Base-by-base conservation (phyloP, 495 filamentous ascomycete species). In the Aspergillus diversus region DNA sequence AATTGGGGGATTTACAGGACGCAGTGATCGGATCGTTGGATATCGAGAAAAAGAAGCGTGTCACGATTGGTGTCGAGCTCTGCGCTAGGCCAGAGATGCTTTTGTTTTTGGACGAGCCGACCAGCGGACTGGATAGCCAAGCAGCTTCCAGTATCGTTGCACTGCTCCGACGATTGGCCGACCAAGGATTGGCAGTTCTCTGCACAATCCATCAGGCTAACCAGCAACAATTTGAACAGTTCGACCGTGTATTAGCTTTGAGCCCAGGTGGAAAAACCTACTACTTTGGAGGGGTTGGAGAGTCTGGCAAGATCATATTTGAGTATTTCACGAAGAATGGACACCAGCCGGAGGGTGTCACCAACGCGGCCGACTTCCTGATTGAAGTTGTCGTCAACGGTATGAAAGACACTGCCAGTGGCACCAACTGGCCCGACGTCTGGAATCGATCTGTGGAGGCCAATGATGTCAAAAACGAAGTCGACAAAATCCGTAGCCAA, bases 361-460 rank as follows among this genome's bases (percentile, higher is more conserved):
- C 87, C 51, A 92, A 93, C 71, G 88, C 91, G 5, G 92, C 92
- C 2, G 92, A 96, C 68, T 94, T 85, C 73, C 92, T 96, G 81
- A 86, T 97, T n/a, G 92, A 97, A 61, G 87, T 89, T 1, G 90
- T 95, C 17, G 92, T 92, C 33, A 89, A 89, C 37, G 90, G 91
- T 46, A 84, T 85, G 64, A 79, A 86, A 33, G 78, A 87, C 5
- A 82, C 90, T 32, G 86, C 86, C 15, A 83, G 87, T 66, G 77
- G 82, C 17, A 85, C 80, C 55, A 77, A 93, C 71, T 96, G 92
- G 92, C 86, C 81, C 15, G 88, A 90, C 53, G 83, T 96, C 55
- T 96, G 89, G 89, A 78, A 71, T n/a, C 83, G 87, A 21, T 90
- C 87, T 4, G 81, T 84, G n/a, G 91, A 95, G 69, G 82, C 89